Conservation (phyloP, 75 land plant genomes). For the Sequoia sempervirens region DNA sequence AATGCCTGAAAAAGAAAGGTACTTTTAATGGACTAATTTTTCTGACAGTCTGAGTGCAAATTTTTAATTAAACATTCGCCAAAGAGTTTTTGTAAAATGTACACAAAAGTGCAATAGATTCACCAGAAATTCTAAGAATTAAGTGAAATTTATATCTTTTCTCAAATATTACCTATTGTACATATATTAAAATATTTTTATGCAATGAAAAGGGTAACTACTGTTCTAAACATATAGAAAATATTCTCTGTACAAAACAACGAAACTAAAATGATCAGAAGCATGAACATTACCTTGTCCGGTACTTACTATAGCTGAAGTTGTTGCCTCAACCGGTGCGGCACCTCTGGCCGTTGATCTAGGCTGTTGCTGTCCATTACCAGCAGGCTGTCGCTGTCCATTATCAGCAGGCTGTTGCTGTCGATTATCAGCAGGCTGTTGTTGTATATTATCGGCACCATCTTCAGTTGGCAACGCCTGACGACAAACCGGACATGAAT, state of each 20-base stretch:
- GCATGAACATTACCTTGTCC: neutral
- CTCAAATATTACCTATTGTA: neutral
- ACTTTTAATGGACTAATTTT: neutral
- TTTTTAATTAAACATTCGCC: neutral
- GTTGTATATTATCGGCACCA: neutral
- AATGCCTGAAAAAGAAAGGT: neutral
- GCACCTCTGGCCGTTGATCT: neutral
- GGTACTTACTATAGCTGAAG: neutral
- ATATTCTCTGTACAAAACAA: neutral
- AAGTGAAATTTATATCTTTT: neutral
- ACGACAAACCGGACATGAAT: constrained; percentile 63
- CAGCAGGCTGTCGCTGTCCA: neutral
- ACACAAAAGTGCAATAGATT: neutral
- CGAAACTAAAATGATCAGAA: neutral
- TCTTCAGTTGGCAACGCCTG: constrained; percentile 30
- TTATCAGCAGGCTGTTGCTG: neutral
- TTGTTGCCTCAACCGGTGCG: neutral
- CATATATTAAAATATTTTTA: neutral
- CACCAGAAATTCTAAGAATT: neutral
- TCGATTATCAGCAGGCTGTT: neutral
- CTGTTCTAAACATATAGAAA: neutral
- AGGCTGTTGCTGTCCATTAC: neutral
- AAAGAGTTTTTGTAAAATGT: too few species aligned
- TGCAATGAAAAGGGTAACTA: neutral
- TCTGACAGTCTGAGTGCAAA: neutral